phyloP scores from a whole-genome alignment of 306 rosid genomes.

The Cajanus cajan region DNA sequence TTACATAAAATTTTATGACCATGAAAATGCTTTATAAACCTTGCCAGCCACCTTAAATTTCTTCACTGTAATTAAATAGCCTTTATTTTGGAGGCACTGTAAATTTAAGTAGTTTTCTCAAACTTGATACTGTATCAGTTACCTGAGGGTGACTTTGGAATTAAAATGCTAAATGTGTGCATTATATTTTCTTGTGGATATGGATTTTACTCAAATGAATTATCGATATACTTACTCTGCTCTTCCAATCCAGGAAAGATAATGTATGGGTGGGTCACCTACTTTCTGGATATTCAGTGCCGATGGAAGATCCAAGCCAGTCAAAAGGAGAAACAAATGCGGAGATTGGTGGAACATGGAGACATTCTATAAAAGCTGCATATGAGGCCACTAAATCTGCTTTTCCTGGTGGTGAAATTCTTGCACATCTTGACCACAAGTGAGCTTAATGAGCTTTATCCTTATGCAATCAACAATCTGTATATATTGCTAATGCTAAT shows the following conservation, averaged over 20 bases:
- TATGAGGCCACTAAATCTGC: slow-evolving; percentile 72
- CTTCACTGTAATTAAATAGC: background rate
- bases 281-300: slow-evolving; percentile 89
- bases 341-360: slow-evolving; percentile 88
- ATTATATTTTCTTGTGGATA: background rate
- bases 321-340: slow-evolving; percentile 49
- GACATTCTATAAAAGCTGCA: slow-evolving; percentile 66
- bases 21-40: background rate
- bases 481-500: background rate
- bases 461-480: background rate
- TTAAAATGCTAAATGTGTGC: background rate
- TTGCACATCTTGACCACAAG: slow-evolving; percentile 97
- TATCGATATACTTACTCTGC: slow-evolving; percentile 9
- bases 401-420: slow-evolving; percentile 88
- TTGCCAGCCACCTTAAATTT: background rate
- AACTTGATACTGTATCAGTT: background rate
- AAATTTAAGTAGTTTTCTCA: background rate
- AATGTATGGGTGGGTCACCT: slow-evolving; percentile 97
- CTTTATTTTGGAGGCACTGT: background rate
- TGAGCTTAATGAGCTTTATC: slow-evolving; percentile 41
- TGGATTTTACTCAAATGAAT: slow-evolving; percentile 8
- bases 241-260: slow-evolving; percentile 64
- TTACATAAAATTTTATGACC: background rate
- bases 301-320: slow-evolving; percentile 91
- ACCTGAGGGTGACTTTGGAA: background rate